These are phyloP conservation scores for Eucalyptus tenuipes DNA, from an alignment of 345 rosid genomes.

Conservation along the genomic window DNA sequence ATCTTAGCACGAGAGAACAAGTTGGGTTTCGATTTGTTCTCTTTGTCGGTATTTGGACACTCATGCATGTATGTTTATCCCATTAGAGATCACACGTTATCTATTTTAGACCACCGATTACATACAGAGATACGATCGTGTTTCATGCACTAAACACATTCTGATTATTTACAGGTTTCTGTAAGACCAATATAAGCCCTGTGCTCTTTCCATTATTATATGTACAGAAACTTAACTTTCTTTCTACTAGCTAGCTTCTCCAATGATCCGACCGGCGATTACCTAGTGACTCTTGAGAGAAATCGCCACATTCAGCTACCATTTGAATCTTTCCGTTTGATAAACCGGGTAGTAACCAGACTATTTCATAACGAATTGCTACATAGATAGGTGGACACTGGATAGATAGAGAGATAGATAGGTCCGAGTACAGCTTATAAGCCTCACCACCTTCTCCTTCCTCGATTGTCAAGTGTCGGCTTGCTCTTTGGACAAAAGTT, in stretches of 20 bases:
- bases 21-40: background rate
- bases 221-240: background rate
- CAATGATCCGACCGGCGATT: accelerated
- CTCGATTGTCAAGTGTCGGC: background rate
- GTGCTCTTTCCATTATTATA: background rate
- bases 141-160: background rate
- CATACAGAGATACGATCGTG: accelerated
- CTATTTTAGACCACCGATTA: background rate
- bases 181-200: accelerated
- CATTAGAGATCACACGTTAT: background rate
- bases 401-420: background rate
- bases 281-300: background rate
- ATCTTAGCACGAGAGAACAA: background rate
- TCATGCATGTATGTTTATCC: background rate
- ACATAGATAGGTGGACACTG: background rate
- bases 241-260: background rate
- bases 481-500: background rate
- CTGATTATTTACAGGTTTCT: background rate
- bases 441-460: background rate
- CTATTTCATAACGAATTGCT: background rate
- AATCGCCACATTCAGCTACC: background rate
- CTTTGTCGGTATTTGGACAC: background rate
- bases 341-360: background rate
- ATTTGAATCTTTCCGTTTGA: background rate
- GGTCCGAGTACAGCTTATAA: background rate